Evolutionary conservation across 495 filamentous ascomycete genomes (phyloP).

Genomic region (Cercophora sp.): DNA sequence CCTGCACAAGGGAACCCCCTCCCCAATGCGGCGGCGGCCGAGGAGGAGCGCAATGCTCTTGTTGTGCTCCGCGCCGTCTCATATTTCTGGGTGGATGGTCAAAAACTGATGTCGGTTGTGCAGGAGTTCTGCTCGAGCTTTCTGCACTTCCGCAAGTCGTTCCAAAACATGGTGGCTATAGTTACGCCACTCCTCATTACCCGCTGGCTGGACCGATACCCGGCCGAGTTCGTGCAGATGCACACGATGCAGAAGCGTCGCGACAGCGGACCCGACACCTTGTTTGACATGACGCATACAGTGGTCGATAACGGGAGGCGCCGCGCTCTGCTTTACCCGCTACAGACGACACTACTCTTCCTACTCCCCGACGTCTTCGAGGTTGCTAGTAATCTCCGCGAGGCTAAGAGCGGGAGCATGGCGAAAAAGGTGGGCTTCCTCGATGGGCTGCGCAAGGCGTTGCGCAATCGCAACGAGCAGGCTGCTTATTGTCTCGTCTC

Average conservation of each 20-base stretch:
- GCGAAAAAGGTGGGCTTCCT: conserved; percentile 60
- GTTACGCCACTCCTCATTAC: conserved; percentile 55
- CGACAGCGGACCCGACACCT: conserved; percentile 57
- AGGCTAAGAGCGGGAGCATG: conserved; percentile 54
- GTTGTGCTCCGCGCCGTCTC: conserved; percentile 51
- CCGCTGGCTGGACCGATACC: conserved; percentile 60
- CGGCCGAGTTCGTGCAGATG: conserved; percentile 56
- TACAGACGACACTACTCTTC: conserved; percentile 57
- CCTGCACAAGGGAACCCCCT: conserved; percentile 32
- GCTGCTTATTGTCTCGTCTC: conserved; percentile 59
- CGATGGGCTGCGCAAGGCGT: conserved; percentile 54
- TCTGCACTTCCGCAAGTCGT: conserved; percentile 56
- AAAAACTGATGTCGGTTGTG: conserved; percentile 55
- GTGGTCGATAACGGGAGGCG: conserved; percentile 51
- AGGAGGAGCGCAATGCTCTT: conserved; percentile 49
- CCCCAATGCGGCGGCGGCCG: conserved; percentile 40
- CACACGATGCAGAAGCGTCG: conserved; percentile 54
- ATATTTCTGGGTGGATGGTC: conserved; percentile 56
- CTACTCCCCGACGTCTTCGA: conserved; percentile 63
- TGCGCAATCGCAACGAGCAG: conserved; percentile 54
- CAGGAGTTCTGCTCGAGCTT: conserved; percentile 62
- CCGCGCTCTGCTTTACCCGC: conserved; percentile 53
- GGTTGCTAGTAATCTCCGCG: conserved; percentile 57
- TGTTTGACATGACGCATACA: conserved; percentile 60
- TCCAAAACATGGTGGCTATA: conserved; percentile 58